Base-by-base conservation (phyloP, 2,329 filamentous ascomycete genomes). In the Colletotrichum destructivum region DNA sequence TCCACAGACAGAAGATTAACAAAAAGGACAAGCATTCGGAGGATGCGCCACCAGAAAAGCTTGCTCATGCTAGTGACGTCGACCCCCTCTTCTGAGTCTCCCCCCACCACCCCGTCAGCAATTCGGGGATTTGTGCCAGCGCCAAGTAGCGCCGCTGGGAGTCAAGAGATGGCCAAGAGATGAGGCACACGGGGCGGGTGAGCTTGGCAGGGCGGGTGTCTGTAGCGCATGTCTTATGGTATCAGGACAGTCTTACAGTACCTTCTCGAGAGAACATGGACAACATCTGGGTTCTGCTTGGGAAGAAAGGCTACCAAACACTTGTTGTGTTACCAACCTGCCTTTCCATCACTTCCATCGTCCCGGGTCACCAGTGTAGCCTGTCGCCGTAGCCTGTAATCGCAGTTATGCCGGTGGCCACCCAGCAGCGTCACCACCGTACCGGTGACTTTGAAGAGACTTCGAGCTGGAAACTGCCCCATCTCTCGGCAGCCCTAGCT, bases 41-140 rank as follows among this genome's bases (percentile, higher is more conserved):
- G 38, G 51, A 38, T 62, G 69, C 69, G 65, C 69, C 65, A 63
- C 65, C 59, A 35, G 38, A 52, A 69, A 71, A 71, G 65, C 65
- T 71, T 71, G 65, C 66, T 54, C 31, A 21, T 13, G 44, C 59
- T 40, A 42, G 57, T 71, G 64, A 71, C 68, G 68, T 71, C 68
- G 66, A 21, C 4, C 3, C 26, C 26, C n/a, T n/a, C n/a, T n/a
- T n/a, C n/a, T n/a, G n/a, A 7, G 1, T 13, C 35, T 23, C n/a
- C 13, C 26, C 18, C 42, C 51, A 5, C 52, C 31, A 12, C 16
- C 8, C 2, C 49, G 26, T 23, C 8, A 26, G 13, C 26, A 35
- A n/a, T 15, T 18, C 16, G 52, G 18, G 62, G 55, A 3, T 49
- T 49, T 47, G 62, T 57, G 68, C 56, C 35, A 59, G 52, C 40